Base-by-base conservation (phyloP, 2,329 filamentous ascomycete species). In the Fusarium pininemorale region DNA sequence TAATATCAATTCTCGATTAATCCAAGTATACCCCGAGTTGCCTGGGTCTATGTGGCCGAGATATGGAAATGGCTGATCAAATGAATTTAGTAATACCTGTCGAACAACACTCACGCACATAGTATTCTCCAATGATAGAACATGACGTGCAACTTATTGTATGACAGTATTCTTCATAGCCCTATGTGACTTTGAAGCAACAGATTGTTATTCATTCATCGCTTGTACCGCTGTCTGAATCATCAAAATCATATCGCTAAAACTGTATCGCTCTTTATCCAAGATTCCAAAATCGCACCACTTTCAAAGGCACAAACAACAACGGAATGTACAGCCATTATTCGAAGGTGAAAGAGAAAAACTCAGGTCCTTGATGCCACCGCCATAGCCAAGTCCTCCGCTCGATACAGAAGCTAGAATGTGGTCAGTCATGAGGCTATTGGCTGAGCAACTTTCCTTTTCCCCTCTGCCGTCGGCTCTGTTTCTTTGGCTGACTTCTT, bases 261-360 rank as follows among this genome's bases (percentile, higher is more conserved):
- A 68, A 55, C 56, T 39, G 58, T 57, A 41, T 60, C 71, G 62
- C 71, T 73, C 35, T 26, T 53, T 24, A 47, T 47, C 28, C 47
- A 39, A 38, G 32, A 26, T n/a, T 50, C 20, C 54, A 22, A 39
- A 39, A 68, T 54, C 28, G 35, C 26, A 44, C 32, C n/a, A 22
- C 13, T 37, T 26, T 22, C 26, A 41, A 30, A 24, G 45, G 22
- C 45, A 54, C 15, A 32, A 20, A 30, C 58, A 41, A 54, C 26
- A 32, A 26, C 39, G 28, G n/a, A 16, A 30, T 22, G 18, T 50
- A 32, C 28, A 26, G 15, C n/a, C 57, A 54, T 53, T 60, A 20
- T 22, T 60, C 47, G 42, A 53, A 20, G 16, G 18, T 22, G 18
- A 15, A 53, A 53, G n/a, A 26, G n/a, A 26, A 37, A 26, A 2